Base-by-base conservation (phyloP, 1,284 basidiomycete species). In the Cryptococcus hybrid region DNA sequence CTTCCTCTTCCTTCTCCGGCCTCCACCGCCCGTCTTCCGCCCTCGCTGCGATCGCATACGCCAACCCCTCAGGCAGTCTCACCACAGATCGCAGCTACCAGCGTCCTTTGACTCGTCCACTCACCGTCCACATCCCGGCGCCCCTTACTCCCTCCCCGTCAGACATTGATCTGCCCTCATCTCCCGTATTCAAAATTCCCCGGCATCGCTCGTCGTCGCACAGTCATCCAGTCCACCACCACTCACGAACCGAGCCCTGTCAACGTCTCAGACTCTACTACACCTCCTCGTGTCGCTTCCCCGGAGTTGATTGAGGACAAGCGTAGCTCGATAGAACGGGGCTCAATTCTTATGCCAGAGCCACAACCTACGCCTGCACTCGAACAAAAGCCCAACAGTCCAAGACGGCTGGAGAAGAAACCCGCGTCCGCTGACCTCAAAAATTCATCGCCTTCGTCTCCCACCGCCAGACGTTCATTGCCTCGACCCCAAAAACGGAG, bases 101-200 rank as follows among this genome's bases (percentile, higher is more conserved):
- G 9, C 55, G 66, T 12, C 56, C 64, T 2, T 40, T 65, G 8
- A 66, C 65, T 11, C 62, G 60, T 12, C 61, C 68, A 3, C 58
- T 70, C n/a, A 60, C 68, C 4, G 66, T 70, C 35, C 61, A 66
- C 37, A 68, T 70, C 37, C 67, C 67, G 18, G 54, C 49, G 4
- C 63, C 54, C n/a, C 54, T 56, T 18, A 54, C 58, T 2, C 53
- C 55, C 30, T 62, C 58, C n/a, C 44, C 48, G 7, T 51, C 55
- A 8, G 56, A 56, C 38, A 52, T 24, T 24, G 24, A 24, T 24
- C n/a, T 44, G 24, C n/a, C 58, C 56, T 62, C 67, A 11, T 58
- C 67, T 8, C 61, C 65, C 7, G 53, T 69, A 11, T 60, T 73
- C 5, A 60, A 62, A 59, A 68, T 15, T 66, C 70, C 69, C 69